phyloP scores from a whole-genome alignment of 495 filamentous ascomycete species.

The Beverwykella pulmonaria region DNA sequence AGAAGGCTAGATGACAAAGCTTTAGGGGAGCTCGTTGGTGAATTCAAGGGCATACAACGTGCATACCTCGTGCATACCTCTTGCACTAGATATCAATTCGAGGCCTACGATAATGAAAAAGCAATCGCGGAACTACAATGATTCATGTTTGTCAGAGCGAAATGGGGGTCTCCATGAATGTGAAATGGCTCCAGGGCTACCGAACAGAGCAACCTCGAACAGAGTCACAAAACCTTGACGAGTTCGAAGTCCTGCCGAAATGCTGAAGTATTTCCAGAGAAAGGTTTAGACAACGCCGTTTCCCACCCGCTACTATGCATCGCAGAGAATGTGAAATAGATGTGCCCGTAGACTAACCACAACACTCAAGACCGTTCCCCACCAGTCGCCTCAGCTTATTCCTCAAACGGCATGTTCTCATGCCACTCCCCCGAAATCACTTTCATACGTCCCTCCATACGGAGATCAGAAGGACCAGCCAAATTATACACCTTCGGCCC shows the following conservation, averaged over 20 bases:
- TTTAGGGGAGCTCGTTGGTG: background rate
- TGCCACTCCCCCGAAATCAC: too few relatives aligned
- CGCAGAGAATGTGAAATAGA: background rate
- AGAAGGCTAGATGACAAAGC: constrained; percentile 4
- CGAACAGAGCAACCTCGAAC: background rate
- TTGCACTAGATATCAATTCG: background rate
- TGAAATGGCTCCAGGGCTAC: background rate
- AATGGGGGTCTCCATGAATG: background rate
- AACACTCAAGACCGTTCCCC: too few relatives aligned
- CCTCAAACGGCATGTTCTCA: too few relatives aligned
- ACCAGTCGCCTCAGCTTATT: too few relatives aligned
- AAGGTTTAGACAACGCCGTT: background rate
- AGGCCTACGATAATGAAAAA: background rate
- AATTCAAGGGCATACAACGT: background rate
- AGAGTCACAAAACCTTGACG: background rate
- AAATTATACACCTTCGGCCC: too few relatives aligned
- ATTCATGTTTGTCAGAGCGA: background rate
- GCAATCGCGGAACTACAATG: background rate
- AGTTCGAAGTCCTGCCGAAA: background rate
- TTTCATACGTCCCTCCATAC: too few relatives aligned
- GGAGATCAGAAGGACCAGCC: too few relatives aligned
- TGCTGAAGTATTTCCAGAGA: background rate
- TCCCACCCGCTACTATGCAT: constrained; percentile 11
- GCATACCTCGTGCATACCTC: too few relatives aligned
- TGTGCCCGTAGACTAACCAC: too few relatives aligned